Base-by-base conservation (phyloP, 176 grass and related monocot species). In the Leersia perrieri region DNA sequence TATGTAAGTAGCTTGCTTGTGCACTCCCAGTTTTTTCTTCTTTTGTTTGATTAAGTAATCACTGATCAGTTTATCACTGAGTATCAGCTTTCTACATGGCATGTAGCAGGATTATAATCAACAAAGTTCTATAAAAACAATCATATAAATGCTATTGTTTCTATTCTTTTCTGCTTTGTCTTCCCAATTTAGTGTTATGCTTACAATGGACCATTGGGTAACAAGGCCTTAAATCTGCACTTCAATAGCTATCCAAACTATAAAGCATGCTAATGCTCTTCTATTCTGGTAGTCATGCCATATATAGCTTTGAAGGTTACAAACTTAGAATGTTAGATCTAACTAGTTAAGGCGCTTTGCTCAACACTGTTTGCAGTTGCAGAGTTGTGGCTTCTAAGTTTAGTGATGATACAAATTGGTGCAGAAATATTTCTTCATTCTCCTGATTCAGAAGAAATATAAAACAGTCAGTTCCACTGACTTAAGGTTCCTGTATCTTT, bases 1-100 rank as follows among this genome's bases (percentile, higher is more conserved):
- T 94, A 89, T 41, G 92, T 94, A 86, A 94, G 92, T 85, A 25
- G n/a, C 38, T 26, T 63, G 26, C 7, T n/a, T 18, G 3, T 47
- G 23, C 45, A 45, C 20, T 27, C 47, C 41, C 3, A 35, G 20
- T 38, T 65, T 4, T 34, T 67, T 67, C 20, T 79, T 51, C 30
- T 51, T 33, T 26, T 79, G 15, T 62, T 18, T 29, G 18, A 18
- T 62, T 1, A 70, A 16, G 23, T 26, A 25, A 22, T 42, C 34
- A 77, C n/a, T 29, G 25, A 10, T n/a, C 13, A 70, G 28, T 30
- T 63, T 23, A 25, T 58, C 53, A 58, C 22, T 25, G 63, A 82
- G 6, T 11, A 63, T 72, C 71, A 58, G 53, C 25, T 58, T 25
- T 25, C 53, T 23, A 23, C 22, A 58, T 58, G 53, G 8, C 22